Evolutionary conservation across 1,284 basidiomycete species (phyloP), one percentile per base, ranked within the genome.

Genomic region (Hemileia vastatrix): DNA sequence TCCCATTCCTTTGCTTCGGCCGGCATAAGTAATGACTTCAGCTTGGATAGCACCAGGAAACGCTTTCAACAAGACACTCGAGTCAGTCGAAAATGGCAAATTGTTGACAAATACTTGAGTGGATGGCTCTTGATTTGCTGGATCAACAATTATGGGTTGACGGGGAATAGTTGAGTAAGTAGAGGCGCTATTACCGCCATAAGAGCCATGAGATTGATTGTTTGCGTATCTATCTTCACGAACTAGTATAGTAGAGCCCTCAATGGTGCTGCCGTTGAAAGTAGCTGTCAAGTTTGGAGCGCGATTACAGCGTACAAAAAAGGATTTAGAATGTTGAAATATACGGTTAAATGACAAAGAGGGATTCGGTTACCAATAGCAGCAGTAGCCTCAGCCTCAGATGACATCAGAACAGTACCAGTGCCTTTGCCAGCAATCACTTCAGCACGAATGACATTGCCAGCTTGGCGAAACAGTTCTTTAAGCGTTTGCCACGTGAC

Each of bases 401-500:
- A 87, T 1, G 90, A 89, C 66, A 95, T 84, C 19, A 96, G 81
- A 5, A 96, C 91, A 2, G 90, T 95, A 21, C 90, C 91, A 60
- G 87, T 92, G 45, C 93, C 92, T 77, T 94, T 95, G 63, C 85
- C 87, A 69, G 91, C 87, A 70, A 92, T 91, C 70, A 96, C 88
- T 74, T 98, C 93, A 60, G 94, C 90, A 45, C 94, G 84, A 65
- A 95, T 83, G 69, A 96, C 91, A 72, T 88, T 90, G 21, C 94
- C 93, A 45, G 93, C 90, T 33, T 88, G 84, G 62, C 93, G 85
- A 84, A 97, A 96, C 32, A 96, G 80, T 76, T 97, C 93, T 76
- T 97, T 98, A 64, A 98, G 81, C 75, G 97, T 93, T 76, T 97
- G 94, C 94, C 94, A 98, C 43, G 90, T 90, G 33, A 90, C 91